Conservation (phyloP, 2,329 filamentous ascomycete genomes). For the Periconia macrospinosa region DNA sequence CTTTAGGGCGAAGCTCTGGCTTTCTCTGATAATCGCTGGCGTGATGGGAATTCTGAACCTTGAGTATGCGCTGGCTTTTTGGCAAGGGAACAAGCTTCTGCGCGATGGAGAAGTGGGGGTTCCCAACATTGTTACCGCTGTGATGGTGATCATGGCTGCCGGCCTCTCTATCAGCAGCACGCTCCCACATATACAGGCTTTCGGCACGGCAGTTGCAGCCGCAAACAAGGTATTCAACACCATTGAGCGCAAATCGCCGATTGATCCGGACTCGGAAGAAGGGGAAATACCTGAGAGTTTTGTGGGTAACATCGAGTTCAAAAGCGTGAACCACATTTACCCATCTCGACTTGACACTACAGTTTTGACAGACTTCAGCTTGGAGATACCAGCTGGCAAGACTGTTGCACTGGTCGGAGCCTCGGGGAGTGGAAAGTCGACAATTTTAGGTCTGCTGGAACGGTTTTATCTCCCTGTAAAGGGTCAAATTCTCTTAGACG, state of each 20-base stretch:
- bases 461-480: constrained; percentile 90
- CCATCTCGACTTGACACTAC: constrained; percentile 88
- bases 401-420: constrained; percentile 91
- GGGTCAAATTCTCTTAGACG: constrained; percentile 79
- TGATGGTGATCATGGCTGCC: constrained; percentile 90
- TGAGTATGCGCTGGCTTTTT: constrained; percentile 58
- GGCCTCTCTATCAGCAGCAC: constrained; percentile 80
- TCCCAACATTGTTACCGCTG: constrained; percentile 75
- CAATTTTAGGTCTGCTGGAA: constrained; percentile 89
- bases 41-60: constrained; percentile 86
- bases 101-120: constrained; percentile 59
- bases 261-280: constrained; percentile 72
- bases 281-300: constrained; percentile 75
- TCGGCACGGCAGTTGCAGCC: constrained; percentile 79
- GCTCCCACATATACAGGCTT: constrained; percentile 78
- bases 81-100: constrained; percentile 61
- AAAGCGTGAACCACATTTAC: constrained; percentile 88
- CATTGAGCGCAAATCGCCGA: constrained; percentile 83
- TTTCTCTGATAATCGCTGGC: constrained; percentile 77
- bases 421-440: constrained; percentile 92
- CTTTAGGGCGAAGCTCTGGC: constrained; percentile 70
- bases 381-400: constrained; percentile 84
- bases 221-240: constrained; percentile 91
- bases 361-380: constrained; percentile 81
- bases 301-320: constrained; percentile 77